These are phyloP conservation scores for Trapa bicornis DNA, from an alignment of 345 rosid species.

Conservation along the genomic window DNA sequence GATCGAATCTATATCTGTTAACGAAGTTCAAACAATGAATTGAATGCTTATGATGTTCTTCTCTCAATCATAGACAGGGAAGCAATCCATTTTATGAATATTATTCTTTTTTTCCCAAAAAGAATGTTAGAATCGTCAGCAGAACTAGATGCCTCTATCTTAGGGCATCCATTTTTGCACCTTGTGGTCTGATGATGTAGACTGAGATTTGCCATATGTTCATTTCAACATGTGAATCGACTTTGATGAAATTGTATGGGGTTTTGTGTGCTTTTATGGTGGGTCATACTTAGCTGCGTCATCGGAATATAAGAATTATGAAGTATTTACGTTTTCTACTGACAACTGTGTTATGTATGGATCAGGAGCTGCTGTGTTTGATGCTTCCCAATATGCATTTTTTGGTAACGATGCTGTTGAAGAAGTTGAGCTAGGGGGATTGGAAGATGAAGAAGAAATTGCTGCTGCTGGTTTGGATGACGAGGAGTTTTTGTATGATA, in stretches of 20 bases:
- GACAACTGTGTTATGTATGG: not conserved
- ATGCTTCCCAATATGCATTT: constrained; percentile 96
- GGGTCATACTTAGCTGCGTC: not conserved
- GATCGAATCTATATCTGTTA: not conserved
- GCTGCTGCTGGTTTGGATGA: constrained; percentile 40
- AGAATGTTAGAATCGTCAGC: not conserved
- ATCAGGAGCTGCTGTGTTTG: constrained; percentile 57
- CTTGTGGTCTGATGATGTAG: not conserved
- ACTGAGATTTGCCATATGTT: not conserved
- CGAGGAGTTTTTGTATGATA: constrained; percentile 55
- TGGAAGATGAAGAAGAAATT: constrained; percentile 64
- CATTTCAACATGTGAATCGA: no score
- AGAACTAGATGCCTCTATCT: not conserved
- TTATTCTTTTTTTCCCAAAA: not conserved
- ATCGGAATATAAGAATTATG: not conserved
- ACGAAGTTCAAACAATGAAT: not conserved
- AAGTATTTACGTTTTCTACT: not conserved
- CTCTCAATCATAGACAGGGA: not conserved
- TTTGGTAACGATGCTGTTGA: constrained; percentile 78
- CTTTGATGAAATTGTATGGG: not conserved
- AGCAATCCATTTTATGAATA: not conserved
- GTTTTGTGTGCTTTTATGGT: no score
- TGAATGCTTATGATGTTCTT: not conserved
- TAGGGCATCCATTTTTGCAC: not conserved
- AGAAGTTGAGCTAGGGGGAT: constrained; percentile 94